Conservation (phyloP, 129 eudicot genomes). For the Pseudognaphalium luteoalbum region DNA sequence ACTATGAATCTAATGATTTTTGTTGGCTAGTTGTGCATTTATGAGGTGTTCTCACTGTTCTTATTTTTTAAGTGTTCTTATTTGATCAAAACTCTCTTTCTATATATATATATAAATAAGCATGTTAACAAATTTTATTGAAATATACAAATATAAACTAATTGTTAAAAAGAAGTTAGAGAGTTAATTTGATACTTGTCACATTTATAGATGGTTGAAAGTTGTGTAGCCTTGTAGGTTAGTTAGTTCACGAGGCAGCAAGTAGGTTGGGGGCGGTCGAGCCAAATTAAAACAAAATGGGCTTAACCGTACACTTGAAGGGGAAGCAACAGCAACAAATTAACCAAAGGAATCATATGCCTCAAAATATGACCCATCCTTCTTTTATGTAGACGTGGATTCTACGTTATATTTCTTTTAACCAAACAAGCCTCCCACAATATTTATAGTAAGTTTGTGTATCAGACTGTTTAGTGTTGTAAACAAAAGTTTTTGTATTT, state of each 20-base stretch:
- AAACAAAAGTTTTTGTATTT: too few relatives aligned
- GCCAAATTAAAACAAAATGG: background rate
- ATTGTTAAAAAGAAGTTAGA: too few relatives aligned
- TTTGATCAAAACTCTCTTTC: too few relatives aligned
- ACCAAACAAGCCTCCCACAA: background rate
- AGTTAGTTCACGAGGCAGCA: background rate
- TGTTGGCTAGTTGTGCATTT: too few relatives aligned
- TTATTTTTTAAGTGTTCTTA: too few relatives aligned
- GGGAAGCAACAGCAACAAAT: constrained; percentile 15
- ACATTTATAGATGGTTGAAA: background rate
- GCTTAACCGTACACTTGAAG: constrained; percentile 10
- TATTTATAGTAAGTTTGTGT: background rate
- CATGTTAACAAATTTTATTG: too few relatives aligned
- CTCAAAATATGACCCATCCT: background rate
- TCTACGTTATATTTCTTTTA: background rate
- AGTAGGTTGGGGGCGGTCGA: constrained; percentile 6
- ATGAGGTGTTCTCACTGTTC: too few relatives aligned
- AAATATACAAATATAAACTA: too few relatives aligned
- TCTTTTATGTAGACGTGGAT: constrained; percentile 11
- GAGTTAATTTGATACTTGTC: too few relatives aligned
- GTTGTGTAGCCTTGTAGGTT: background rate
- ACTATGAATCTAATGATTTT: too few relatives aligned
- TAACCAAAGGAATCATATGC: constrained; percentile 18
- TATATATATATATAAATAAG: too few relatives aligned
- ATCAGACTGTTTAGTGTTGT: background rate